Conservation (phyloP, 2,329 filamentous ascomycete species). For the Colletotrichum gloeosporioides region DNA sequence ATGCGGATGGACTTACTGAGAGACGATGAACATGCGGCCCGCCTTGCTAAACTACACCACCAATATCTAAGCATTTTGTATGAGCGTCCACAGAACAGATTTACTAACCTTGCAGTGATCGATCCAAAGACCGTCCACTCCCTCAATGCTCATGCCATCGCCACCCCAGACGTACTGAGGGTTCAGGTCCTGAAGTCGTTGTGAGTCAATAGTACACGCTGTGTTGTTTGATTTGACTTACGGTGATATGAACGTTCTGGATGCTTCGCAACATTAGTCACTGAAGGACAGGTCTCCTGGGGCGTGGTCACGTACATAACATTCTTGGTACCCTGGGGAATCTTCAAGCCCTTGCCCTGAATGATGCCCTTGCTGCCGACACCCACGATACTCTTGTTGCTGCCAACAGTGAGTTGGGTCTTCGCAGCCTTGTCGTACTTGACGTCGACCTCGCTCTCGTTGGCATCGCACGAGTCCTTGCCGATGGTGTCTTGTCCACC, state of each 20-base stretch:
- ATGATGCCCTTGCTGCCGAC: slow-evolving; percentile 58
- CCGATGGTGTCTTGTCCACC: slow-evolving; percentile 28
- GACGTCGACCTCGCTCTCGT: slow-evolving; percentile 49
- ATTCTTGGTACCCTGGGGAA: slow-evolving; percentile 50
- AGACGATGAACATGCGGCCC: background rate
- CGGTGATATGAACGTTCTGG: slow-evolving; percentile 50
- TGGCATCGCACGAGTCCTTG: slow-evolving; percentile 28
- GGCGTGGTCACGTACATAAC: slow-evolving; percentile 35
- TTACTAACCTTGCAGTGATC: slow-evolving; percentile 35
- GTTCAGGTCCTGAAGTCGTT: background rate
- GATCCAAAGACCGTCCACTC: slow-evolving; percentile 38
- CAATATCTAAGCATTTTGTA: background rate
- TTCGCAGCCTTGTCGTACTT: slow-evolving; percentile 57
- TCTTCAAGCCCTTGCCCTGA: slow-evolving; percentile 60
- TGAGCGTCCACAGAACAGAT: rapidly evolving
- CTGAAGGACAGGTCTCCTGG: background rate
- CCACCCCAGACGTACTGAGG: slow-evolving; percentile 41
- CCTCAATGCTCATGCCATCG: slow-evolving; percentile 36
- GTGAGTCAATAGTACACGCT: background rate
- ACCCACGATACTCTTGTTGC: slow-evolving; percentile 63
- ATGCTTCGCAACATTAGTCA: slow-evolving; percentile 28
- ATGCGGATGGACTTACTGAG: background rate
- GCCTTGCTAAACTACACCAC: background rate
- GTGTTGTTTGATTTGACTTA: background rate
- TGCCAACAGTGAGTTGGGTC: slow-evolving; percentile 54